Evolutionary conservation across 2,329 filamentous ascomycete genomes (phyloP).

Genomic region (Daldinia eschscholtzii): DNA sequence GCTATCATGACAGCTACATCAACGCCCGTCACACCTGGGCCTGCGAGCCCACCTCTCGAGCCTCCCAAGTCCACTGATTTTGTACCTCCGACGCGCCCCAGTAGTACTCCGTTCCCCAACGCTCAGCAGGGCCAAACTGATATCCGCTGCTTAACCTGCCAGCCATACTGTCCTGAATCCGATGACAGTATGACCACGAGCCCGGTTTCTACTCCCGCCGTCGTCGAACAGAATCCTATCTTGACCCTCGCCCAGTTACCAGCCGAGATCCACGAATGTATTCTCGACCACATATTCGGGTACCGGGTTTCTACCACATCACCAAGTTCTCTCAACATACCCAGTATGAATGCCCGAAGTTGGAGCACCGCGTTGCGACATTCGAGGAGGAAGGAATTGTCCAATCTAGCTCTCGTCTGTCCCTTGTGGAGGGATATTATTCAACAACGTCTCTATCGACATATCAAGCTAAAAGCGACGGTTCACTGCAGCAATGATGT

Average conservation of each 20-base stretch:
- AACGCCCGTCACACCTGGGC: constrained; percentile 68
- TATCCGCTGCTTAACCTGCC: constrained; percentile 57
- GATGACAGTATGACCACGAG: constrained; percentile 48
- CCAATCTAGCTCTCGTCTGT: constrained; percentile 73
- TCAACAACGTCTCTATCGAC: constrained; percentile 79
- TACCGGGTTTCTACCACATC: constrained; percentile 73
- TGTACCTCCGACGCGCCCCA: constrained; percentile 65
- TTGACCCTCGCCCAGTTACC: constrained; percentile 68
- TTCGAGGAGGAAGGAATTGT: constrained; percentile 75
- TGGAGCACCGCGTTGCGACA: constrained; percentile 76
- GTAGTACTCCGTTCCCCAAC: constrained; percentile 71
- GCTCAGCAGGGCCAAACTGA: constrained; percentile 63
- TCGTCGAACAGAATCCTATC: constrained; percentile 48
- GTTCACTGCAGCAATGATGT: constrained; percentile 71
- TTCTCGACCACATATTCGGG: constrained; percentile 78
- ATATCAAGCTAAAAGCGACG: constrained; percentile 81
- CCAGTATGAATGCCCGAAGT: constrained; percentile 64
- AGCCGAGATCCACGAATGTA: constrained; percentile 77
- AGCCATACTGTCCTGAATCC: constrained; percentile 51
- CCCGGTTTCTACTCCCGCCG: constrained; percentile 44
- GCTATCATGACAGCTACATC: constrained; percentile 63
- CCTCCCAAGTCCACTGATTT: constrained; percentile 63
- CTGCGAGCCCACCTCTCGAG: constrained; percentile 65
- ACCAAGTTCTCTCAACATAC: constrained; percentile 66
- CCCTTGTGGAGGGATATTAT: constrained; percentile 75